Evolutionary conservation across 129 eudicot species (phyloP).

Genomic region (Rutidosis leptorrhynchoides): DNA sequence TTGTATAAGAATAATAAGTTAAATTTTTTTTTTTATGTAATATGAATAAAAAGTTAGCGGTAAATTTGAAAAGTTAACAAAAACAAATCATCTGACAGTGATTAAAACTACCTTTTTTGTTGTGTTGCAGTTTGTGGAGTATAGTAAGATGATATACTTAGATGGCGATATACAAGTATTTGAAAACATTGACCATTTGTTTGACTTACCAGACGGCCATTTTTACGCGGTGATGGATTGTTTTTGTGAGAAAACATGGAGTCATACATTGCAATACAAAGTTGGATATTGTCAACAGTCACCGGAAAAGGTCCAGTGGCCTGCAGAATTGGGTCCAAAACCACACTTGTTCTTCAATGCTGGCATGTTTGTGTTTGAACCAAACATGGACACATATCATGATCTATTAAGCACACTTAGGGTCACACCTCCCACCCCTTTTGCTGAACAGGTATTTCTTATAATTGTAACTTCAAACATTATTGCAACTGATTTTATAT

Average conservation of each 20-base stretch:
- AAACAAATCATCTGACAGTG: too few relatives aligned
- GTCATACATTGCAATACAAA: constrained; percentile 61
- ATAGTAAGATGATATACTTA: constrained; percentile 73
- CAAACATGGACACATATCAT: constrained; percentile 38
- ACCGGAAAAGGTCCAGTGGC: constrained; percentile 67
- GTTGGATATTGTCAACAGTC: constrained; percentile 87
- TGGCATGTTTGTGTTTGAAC: constrained; percentile 83
- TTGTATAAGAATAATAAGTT: too few relatives aligned
- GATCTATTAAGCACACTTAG: constrained; percentile 46
- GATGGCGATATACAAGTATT: constrained; percentile 85
- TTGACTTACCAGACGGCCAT: constrained; percentile 59
- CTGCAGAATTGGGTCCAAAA: constrained; percentile 53
- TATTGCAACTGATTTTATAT: too few relatives aligned
- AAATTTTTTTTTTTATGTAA: too few relatives aligned
- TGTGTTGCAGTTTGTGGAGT: constrained; percentile 64
- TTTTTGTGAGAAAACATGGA: constrained; percentile 84
- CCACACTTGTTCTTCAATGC: constrained; percentile 71
- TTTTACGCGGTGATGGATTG: constrained; percentile 86
- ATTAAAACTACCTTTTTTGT: too few relatives aligned
- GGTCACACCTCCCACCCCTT: constrained; percentile 72
- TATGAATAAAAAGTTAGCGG: too few relatives aligned
- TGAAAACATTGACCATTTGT: constrained; percentile 73
- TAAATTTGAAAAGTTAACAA: too few relatives aligned
- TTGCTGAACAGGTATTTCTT: constrained; percentile 69
- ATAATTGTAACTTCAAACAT: not conserved